These are phyloP conservation scores for Cucurbita moschata DNA, from an alignment of 306 rosid species.

Conservation along the genomic window DNA sequence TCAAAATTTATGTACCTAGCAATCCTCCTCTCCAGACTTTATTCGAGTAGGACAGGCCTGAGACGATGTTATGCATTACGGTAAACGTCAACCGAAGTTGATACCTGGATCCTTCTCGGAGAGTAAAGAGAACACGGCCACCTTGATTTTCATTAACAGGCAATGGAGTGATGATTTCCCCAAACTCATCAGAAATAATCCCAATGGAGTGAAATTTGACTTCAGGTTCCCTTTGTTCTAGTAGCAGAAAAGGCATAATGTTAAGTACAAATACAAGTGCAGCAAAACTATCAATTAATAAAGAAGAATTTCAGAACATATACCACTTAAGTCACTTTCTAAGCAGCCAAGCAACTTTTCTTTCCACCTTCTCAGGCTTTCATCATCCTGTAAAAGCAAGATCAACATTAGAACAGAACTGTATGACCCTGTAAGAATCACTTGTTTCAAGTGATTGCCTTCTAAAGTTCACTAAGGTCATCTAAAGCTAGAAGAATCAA, in stretches of 20 bases:
- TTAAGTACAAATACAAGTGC: conserved; percentile 6
- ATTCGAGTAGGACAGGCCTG: conserved; percentile 75
- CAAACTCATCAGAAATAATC: conserved; percentile 57
- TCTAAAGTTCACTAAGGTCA: background rate
- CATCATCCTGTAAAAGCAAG: conserved; percentile 57
- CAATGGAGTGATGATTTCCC: conserved; percentile 56
- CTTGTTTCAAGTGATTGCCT: background rate
- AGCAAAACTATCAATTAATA: background rate
- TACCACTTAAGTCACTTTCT: conserved; percentile 74
- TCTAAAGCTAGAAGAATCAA: background rate
- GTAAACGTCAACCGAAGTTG: conserved; percentile 62
- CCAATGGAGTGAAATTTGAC: conserved; percentile 75
- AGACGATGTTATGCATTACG: conserved; percentile 84
- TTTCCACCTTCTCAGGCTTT: conserved; percentile 97
- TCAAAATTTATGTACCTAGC: conserved; percentile 36
- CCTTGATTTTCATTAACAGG: conserved; percentile 36
- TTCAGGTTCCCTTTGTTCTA: conserved; percentile 62
- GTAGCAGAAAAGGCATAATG: background rate
- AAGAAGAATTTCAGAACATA: conserved; percentile 14
- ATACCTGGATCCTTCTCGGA: conserved; percentile 58
- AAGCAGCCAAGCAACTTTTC: conserved; percentile 88
- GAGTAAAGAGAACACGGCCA: conserved; percentile 44
- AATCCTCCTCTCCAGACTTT: conserved; percentile 63
- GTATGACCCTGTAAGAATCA: background rate
- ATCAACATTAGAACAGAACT: conserved; percentile 6